Conservation (phyloP, 176 grass and related monocot species). For the Rhynchospora breviuscula region DNA sequence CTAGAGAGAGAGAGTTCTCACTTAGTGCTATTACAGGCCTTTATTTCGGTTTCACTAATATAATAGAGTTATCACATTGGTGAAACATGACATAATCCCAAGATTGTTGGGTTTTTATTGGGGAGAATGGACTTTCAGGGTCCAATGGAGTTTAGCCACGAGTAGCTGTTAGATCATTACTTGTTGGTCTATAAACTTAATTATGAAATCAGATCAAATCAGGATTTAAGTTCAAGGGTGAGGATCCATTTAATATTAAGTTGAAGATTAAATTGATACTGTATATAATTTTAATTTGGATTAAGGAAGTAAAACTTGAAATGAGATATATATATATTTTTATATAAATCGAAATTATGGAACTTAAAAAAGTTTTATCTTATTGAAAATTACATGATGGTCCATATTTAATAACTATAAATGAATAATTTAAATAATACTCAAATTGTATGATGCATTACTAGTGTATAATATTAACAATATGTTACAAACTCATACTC, state of each 20-base stretch:
- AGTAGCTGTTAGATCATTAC: background rate
- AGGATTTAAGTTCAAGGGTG: background rate
- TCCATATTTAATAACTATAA: too few relatives aligned
- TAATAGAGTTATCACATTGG: background rate
- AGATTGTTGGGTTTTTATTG: background rate
- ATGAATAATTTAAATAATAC: too few relatives aligned
- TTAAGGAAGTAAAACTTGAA: too few relatives aligned
- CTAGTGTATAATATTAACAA: too few relatives aligned
- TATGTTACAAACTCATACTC: too few relatives aligned
- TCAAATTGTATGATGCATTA: too few relatives aligned
- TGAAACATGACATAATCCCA: background rate
- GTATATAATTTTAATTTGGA: too few relatives aligned
- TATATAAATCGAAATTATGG: too few relatives aligned
- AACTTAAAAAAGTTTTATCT: too few relatives aligned
- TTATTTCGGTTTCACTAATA: background rate
- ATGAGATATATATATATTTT: too few relatives aligned
- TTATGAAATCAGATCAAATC: background rate
- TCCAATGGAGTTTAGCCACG: background rate
- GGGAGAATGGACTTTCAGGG: background rate
- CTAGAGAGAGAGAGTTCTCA: background rate
- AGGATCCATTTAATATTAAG: background rate
- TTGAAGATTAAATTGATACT: too few relatives aligned
- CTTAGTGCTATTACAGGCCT: background rate
- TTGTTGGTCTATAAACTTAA: background rate
- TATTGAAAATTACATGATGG: too few relatives aligned